These are phyloP conservation scores for Malus hybrid DNA, from an alignment of 331 rosid species.

Conservation along the genomic window DNA sequence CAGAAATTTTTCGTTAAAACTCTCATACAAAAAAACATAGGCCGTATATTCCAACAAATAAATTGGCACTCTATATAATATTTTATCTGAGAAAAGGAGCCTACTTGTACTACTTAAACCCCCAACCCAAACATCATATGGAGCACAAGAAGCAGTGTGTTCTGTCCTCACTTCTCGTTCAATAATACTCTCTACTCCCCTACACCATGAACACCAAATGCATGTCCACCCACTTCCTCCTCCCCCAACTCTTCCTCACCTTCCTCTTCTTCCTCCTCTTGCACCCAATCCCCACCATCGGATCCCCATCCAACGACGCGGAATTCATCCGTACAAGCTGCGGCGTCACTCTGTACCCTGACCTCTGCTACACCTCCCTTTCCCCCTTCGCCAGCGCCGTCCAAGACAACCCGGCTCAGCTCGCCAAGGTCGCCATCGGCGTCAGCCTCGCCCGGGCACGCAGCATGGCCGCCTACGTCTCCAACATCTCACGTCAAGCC, in stretches of 20 bases:
- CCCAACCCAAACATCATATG: background rate
- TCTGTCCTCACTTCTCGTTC: background rate
- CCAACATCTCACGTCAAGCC: conserved; percentile 55
- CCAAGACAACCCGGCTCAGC: conserved; percentile 57
- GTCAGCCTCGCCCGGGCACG: conserved; percentile 58
- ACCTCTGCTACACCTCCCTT: conserved; percentile 77
- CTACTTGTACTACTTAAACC: background rate
- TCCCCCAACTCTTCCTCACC: background rate
- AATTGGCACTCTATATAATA: too few relatives aligned
- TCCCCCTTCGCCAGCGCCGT: conserved; percentile 75
- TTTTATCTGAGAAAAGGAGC: too few relatives aligned
- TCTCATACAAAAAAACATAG: too few relatives aligned
- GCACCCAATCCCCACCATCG: background rate
- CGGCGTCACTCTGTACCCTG: conserved; percentile 70
- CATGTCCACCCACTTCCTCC: background rate
- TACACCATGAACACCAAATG: background rate
- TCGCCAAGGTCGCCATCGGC: conserved; percentile 76
- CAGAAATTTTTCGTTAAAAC: too few relatives aligned
- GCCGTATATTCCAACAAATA: too few relatives aligned
- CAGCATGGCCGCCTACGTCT: conserved; percentile 42
- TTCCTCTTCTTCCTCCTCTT: background rate
- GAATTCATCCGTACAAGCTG: conserved; percentile 83
- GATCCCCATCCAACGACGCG: conserved; percentile 1
- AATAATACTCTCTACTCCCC: background rate
- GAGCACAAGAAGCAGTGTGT: background rate